These are phyloP conservation scores for Aspergillus biplanus DNA, from an alignment of 495 filamentous ascomycete genomes.

Conservation along the genomic window DNA sequence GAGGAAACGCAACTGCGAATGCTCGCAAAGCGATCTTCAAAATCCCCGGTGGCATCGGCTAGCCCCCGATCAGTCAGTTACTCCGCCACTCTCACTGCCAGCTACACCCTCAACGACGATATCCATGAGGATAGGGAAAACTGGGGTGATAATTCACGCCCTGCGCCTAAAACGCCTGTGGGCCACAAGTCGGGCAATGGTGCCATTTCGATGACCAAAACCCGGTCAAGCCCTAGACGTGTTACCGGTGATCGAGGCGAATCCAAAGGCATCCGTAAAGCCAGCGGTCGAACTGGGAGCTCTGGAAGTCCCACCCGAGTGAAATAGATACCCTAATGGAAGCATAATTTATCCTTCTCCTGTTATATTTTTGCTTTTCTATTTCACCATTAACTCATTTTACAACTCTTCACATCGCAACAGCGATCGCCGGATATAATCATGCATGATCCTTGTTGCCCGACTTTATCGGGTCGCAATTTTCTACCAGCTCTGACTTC, in stretches of 20 bases:
- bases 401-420: neutral
- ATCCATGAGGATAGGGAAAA: slow-evolving; percentile 52
- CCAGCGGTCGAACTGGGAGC: slow-evolving; percentile 90
- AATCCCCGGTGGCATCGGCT: slow-evolving; percentile 49
- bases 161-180: slow-evolving; percentile 66
- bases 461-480: slow-evolving; percentile 15
- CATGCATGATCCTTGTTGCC: slow-evolving; percentile 24
- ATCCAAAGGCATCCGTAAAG: slow-evolving; percentile 79
- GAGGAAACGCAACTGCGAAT: slow-evolving; percentile 77
- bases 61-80: slow-evolving; percentile 54
- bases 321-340: slow-evolving; percentile 24
- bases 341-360: slow-evolving; percentile 21
- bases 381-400: neutral
- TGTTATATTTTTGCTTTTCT: slow-evolving; percentile 4
- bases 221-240: slow-evolving; percentile 68
- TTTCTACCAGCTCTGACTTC: slow-evolving; percentile 7
- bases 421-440: slow-evolving; percentile 18
- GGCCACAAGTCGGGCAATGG: slow-evolving; percentile 65
- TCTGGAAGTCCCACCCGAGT: slow-evolving; percentile 51
- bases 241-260: slow-evolving; percentile 57
- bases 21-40: slow-evolving; percentile 63
- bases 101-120: slow-evolving; percentile 47
- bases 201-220: slow-evolving; percentile 71
- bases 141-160: slow-evolving; percentile 42
- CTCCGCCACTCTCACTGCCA: slow-evolving; percentile 50